Conservation (phyloP, 495 filamentous ascomycete species). For the Trichoderma parareesei region DNA sequence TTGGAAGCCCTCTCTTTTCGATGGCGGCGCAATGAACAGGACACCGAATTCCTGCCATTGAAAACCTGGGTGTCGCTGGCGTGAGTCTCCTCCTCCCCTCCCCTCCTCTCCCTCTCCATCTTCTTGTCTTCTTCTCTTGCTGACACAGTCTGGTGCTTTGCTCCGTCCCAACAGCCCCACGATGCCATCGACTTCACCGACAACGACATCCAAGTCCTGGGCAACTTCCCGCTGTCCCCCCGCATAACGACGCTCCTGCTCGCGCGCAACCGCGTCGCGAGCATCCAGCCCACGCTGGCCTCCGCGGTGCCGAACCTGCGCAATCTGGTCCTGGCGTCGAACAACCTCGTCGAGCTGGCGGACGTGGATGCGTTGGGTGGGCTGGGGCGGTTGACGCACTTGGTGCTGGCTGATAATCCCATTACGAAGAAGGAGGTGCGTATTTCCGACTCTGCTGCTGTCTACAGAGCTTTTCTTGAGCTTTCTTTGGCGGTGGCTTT, state of each 20-base stretch:
- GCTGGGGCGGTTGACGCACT: slow-evolving; percentile 63
- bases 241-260: slow-evolving; percentile 80
- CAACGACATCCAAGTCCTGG: slow-evolving; percentile 84
- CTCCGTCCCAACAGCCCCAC: slow-evolving; percentile 46
- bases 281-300: slow-evolving; percentile 67
- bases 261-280: slow-evolving; percentile 77
- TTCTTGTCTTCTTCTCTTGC: too few species aligned
- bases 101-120: slow-evolving; percentile 12
- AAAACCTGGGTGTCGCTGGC: slow-evolving; percentile 94
- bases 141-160: too few species aligned
- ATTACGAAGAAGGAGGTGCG: slow-evolving; percentile 86
- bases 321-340: slow-evolving; percentile 69
- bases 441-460: slow-evolving; percentile 5
- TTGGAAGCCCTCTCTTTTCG: slow-evolving; percentile 70
- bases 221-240: slow-evolving; percentile 90
- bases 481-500: neutral
- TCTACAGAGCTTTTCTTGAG: neutral
- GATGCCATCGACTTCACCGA: slow-evolving; percentile 97
- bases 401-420: slow-evolving; percentile 79
- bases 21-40: slow-evolving; percentile 53
- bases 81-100: slow-evolving; percentile 42
- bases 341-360: slow-evolving; percentile 68
- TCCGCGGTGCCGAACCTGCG: slow-evolving; percentile 67
- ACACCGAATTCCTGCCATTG: slow-evolving; percentile 94
- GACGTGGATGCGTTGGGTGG: slow-evolving; percentile 78